Conservation (phyloP, 1,139 yeast species). For the Wickerhamomyces sp. region DNA sequence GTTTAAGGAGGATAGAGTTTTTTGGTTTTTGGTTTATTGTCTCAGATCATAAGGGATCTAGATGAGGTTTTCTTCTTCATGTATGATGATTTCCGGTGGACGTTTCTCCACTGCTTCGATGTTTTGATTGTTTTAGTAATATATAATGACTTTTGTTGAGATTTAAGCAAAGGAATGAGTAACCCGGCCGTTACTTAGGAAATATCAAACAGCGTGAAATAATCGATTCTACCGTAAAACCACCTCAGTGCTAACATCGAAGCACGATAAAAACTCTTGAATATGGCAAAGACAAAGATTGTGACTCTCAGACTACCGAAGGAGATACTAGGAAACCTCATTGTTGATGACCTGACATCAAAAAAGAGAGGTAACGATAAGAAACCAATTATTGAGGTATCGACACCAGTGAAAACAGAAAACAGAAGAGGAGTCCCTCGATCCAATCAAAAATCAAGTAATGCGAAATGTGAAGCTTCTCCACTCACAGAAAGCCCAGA, state of each 20-base stretch:
- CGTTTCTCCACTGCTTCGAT: too few species aligned
- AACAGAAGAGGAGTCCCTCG: background rate
- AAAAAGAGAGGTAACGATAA: background rate
- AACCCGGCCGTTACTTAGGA: too few species aligned
- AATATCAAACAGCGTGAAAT: too few species aligned
- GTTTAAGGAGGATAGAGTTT: background rate
- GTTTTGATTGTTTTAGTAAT: too few species aligned
- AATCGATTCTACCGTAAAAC: too few species aligned
- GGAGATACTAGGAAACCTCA: background rate
- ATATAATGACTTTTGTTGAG: too few species aligned
- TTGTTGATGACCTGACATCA: background rate
- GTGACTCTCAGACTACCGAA: background rate
- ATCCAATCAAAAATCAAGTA: background rate
- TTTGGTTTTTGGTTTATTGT: background rate
- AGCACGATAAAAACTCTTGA: background rate
- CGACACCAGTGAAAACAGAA: background rate
- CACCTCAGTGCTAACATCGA: too few species aligned
- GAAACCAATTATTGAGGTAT: background rate
- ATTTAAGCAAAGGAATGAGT: too few species aligned
- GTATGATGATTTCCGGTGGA: too few species aligned
- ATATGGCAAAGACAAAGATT: background rate
- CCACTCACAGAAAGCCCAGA: slow-evolving; percentile 4
- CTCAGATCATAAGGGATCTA: too few species aligned
- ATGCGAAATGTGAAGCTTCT: background rate
- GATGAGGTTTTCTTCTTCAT: too few species aligned